A percentile compares a stretch with the other conserved stretches of the same genome.
These are phyloP conservation scores for Crithidia fasciculata DNA, from an alignment of 208 protist species.

Conservation along the genomic window DNA sequence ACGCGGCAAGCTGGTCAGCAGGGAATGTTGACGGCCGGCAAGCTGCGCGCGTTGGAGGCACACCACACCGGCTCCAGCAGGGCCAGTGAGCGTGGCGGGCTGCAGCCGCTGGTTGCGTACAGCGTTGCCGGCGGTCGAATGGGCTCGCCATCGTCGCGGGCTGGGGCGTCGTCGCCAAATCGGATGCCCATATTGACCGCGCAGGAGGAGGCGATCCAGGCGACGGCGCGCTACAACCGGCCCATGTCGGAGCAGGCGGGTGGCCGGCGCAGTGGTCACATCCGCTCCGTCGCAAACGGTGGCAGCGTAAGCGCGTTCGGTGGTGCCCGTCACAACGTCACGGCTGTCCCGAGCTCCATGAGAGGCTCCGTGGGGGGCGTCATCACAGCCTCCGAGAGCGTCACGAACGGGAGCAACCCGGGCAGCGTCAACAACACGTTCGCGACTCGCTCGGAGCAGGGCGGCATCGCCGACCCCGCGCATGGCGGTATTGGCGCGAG, in stretches of 20 bases:
- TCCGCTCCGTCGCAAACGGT: constrained; percentile 18
- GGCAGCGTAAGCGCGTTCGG: constrained; percentile 8
- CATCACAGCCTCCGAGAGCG: constrained; percentile 30
- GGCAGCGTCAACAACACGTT: constrained; percentile 13
- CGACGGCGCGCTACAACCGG: constrained; percentile 21
- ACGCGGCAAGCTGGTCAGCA: constrained; percentile 45
- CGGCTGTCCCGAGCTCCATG: constrained; percentile 10
- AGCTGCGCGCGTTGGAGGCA: constrained; percentile 58
- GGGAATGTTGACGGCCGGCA: constrained; percentile 50
- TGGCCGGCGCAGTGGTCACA: constrained; percentile 20
- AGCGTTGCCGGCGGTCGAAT: constrained; percentile 14
- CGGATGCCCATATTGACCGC: constrained; percentile 25
- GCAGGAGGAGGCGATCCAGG: constrained; percentile 36
- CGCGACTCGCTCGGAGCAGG: constrained; percentile 17
- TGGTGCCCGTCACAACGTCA: constrained; percentile 20
- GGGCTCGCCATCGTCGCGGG: background rate
- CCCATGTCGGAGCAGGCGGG: constrained; percentile 27
- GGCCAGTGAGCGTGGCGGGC: background rate
- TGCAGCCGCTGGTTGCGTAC: constrained; percentile 17
- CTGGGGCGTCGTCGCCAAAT: background rate
- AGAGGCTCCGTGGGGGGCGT: constrained; percentile 3
- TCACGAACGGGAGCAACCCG: constrained; percentile 13
- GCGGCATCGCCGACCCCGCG: constrained; percentile 14
- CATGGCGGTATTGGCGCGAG: constrained; percentile 4
- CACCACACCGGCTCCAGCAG: constrained; percentile 12